Evolutionary conservation across 2,329 filamentous ascomycete species (phyloP), one percentile per base, ranked within the genome.

Genomic region (Xylariaceae sp.): DNA sequence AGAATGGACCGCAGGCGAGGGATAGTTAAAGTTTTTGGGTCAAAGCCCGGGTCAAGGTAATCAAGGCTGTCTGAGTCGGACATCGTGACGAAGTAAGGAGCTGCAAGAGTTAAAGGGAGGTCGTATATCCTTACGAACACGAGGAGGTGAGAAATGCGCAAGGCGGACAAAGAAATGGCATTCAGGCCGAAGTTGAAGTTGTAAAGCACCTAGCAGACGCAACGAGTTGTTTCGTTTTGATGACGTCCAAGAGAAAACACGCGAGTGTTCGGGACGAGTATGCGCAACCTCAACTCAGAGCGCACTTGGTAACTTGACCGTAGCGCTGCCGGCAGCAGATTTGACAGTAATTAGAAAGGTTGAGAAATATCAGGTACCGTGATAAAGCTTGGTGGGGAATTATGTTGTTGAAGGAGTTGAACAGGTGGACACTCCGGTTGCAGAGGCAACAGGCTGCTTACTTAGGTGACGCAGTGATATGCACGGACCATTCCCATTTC

Each of bases 1-100:
- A 99, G 85, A 63, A 98, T 96, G 47, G 90, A 93, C 67, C 95
- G 90, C 66, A 99, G 80, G 44, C 89, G 89, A 23, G 95, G 92
- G 48, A 98, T 87, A 1, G 92, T 98, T 61, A 98, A 84, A 62
- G 83, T 85, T 70, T 83, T 82, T 19, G 95, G 87, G 72, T 99
- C 91, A 72, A 97, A 98, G 67, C 85, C 90, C 52, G 90, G 83
- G 70, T 93, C 86, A 29, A 98, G 87, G 72, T 98, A 99, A 64
- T 91, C 89, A 65, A 88, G 75, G 59, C 69, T 77, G 64, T 93
- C 90, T 62, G 85, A 78, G 67, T 88, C 85, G 23, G 82, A 82
- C 85, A 88, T 88, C 63, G 50, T 74, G 64, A 48, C 49, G 40
- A 40, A 29, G 41, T 52, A 19, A 19, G n/a, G 32, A 42, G 44